Evolutionary conservation across 2,329 filamentous ascomycete genomes (phyloP), one percentile per base, ranked within the genome.

Genomic region (Apiospora sp.): DNA sequence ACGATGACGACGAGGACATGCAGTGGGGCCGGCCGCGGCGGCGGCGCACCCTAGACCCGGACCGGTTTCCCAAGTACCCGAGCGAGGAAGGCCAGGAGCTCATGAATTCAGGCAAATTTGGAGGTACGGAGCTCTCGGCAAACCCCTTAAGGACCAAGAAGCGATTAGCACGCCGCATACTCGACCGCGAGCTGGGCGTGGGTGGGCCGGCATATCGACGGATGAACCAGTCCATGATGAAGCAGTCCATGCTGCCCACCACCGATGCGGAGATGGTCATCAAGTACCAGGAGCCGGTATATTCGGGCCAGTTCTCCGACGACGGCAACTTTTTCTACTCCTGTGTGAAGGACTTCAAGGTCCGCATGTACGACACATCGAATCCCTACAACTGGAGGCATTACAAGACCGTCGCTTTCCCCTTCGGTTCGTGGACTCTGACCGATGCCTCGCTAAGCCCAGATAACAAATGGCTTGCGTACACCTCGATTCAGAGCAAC

Each of bases 291-390:
- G 89, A 92, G 6, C 91, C 94, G 54, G 95, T 96, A 71, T 98
- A 98, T 80, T 98, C 94, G 3, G 96, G 96, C 1, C 96, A 98
- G 80, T 99, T 98, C 81, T 98, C 94, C 0, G 94, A 97, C 75
- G 96, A 99, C 78, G 96, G 96, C 37, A 97, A 98, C 82, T 98
- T 98, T 85, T 98, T 98, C 85, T 98, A 96, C 80, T 92, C 93
- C 7, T 96, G 93, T 79, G 93, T 93, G 13, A 94, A 98, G 82
- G 95, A 98, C 82, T 98, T 98, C 84, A 93, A 91, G 77, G 95
- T 99, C 13, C 92, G 95, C 71, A 95, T 99, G 94, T 99, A 98
- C 83, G 96, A 98, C 81, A 98, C 96, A 0, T 95, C 94, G 1
- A 98, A 98, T 77, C 95, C 96, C 0, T 97, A 96, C 82, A 90